Evolutionary conservation across 176 grass and related monocot species (phyloP), one percentile per base, ranked within the genome.

Genomic region (Carex kokanica): DNA sequence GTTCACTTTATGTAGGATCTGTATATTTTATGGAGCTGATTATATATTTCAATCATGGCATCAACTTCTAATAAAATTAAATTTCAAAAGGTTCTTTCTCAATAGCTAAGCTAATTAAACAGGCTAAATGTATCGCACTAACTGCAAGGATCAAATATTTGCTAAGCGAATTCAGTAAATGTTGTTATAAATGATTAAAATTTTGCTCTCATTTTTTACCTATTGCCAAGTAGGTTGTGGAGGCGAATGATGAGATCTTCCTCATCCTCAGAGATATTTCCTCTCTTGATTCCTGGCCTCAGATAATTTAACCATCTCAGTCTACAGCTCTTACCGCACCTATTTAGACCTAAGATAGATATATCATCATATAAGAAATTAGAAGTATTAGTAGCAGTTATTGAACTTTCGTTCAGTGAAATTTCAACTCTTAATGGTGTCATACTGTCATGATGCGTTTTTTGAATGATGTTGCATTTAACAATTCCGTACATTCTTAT

Each of bases 221-320:
- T 89, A 58, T 89, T 89, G 47, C 88, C 88, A 8, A 89, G 68
- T 24, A 89, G 79, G 66, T 86, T 86, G 84, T 89, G 88, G 36
- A 89, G 84, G 18, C 88, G 83, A 61, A 89, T 61, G 8, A 89
- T 89, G 31, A 89, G 88, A 8, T 86, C 84, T 60, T 89, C 88
- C 23, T 89, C 88, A 31, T 89, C 84, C 47, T 89, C 83, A 2
- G 84, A 70, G 41, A 89, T 86, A 8, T 89, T 89, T 17, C 88
- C 88, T 86, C 88, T 83, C 58, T 83, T 89, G 58, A 89, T 89
- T 17, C 79, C 84, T 8, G 88, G 88, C 79, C 88, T 86, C 21
- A 89, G 53, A 51, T 89, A 89, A 74, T 89, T 89, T 17, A 89
- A 81, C 88, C 88, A 89, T 79, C 88, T 82, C 79, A 89, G 16